phyloP scores from a whole-genome alignment of 139 green algal species.

The Yamagishiella unicocca region DNA sequence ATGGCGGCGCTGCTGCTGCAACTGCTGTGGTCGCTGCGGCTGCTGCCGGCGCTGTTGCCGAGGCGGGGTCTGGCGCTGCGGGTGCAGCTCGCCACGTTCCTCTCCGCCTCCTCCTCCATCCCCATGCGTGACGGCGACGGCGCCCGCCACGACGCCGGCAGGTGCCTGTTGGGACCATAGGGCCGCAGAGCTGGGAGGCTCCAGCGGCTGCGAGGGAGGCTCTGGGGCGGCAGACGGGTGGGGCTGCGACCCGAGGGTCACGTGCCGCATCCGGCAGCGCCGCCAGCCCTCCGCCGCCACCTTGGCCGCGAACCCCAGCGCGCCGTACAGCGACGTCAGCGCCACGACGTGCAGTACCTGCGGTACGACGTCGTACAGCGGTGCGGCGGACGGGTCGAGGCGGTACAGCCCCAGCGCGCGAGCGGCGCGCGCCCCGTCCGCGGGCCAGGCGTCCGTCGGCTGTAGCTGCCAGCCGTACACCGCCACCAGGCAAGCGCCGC shows the following conservation, averaged over 20 bases:
- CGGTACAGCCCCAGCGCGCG: conserved; percentile 45
- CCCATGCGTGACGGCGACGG: no score
- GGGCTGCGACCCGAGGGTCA: not conserved
- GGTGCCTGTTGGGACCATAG: no score
- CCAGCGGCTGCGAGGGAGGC: no score
- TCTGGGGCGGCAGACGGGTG: no score
- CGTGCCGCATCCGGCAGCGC: not conserved
- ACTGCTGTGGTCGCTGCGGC: not conserved
- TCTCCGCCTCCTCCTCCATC: no score
- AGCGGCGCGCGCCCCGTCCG: not conserved
- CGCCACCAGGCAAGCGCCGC: not conserved
- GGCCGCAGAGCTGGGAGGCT: no score
- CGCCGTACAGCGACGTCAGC: conserved; percentile 27
- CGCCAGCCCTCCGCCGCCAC: not conserved
- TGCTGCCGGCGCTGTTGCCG: not conserved
- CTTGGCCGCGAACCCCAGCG: conserved; percentile 18
- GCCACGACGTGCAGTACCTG: conserved; percentile 23
- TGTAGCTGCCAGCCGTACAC: conserved; percentile 28
- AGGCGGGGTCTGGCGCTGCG: not conserved
- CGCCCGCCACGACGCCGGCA: no score
- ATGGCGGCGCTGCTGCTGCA: not conserved
- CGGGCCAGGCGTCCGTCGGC: not conserved
- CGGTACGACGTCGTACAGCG: conserved; percentile 24
- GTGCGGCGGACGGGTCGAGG: not conserved
- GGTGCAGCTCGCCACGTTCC: no score